Base-by-base conservation (phyloP, 139 green algal genomes). In the Asterochloris erici region DNA sequence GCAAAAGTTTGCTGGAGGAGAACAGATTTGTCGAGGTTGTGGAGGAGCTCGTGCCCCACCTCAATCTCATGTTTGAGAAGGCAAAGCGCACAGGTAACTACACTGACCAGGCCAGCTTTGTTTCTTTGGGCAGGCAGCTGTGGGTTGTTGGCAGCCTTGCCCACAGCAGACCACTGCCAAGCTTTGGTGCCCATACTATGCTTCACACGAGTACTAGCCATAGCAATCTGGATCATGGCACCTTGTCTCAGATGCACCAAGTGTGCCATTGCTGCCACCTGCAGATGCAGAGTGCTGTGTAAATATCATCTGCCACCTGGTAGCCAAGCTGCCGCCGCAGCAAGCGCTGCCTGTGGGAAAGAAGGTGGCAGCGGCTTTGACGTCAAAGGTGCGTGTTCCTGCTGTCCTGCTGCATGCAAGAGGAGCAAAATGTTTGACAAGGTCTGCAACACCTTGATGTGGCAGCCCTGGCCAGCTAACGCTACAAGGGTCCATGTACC, bases 221-320 rank as follows among this genome's bases (percentile, higher is more conserved):
- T 74, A 78, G 29, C 79, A 86, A 54, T 14, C 73, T 66, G 24
- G 26, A 77, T 79, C n/a, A 38, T 63, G 73, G 28, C 83, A 83
- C 10, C 71, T 0, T 64, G 24, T 64, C 63, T 74, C 21, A 79
- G 11, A 0, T 24, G 15, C 15, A 12, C 17, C 10, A 23, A 66
- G 14, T 68, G 71, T 29, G 38, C 12, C 16, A 29, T 27, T 79
- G 28, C 38, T 79, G 38, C 23, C 21, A 54, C 12, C 27, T 78
- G 84, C 80, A 84, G 88, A 92, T 24, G 26, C 90, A 47, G 88
- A 92, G 76, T 86, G 87, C 76, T 87, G 80, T 68, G 69, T 91
- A 23, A 91, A 91, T 81, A 85, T 92, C 70, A 85, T 85, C 12
- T 87, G 85, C 75, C 88, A 90, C 73, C 62, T 91, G 62, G 83